A percentile compares a stretch with the other conserved stretches of the same genome.
Evolutionary conservation across 1,284 basidiomycete species (phyloP).

Genomic region (Cystobasidiaceae sp.): DNA sequence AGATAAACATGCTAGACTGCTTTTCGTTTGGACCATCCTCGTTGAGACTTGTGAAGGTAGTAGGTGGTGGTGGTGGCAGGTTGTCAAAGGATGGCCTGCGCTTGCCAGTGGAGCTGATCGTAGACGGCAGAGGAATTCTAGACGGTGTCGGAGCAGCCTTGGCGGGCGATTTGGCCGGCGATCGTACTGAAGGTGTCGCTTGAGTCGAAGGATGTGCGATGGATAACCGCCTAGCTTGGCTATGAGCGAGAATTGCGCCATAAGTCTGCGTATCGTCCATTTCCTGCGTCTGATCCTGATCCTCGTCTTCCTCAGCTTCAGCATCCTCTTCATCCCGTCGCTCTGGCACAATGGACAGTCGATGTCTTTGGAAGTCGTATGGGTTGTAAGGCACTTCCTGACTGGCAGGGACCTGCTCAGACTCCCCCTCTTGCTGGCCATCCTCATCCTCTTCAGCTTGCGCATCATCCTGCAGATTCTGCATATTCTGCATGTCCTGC

Average conservation of each 20-base stretch:
- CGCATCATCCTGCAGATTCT: not conserved
- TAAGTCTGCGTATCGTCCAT: slow-evolving; percentile 17
- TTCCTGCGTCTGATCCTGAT: slow-evolving; percentile 17
- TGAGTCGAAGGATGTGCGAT: slow-evolving; percentile 1
- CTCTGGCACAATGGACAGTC: slow-evolving; percentile 24
- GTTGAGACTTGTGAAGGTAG: slow-evolving; percentile 5
- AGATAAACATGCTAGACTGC: not conserved
- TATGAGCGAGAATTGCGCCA: not conserved
- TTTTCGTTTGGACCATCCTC: not conserved
- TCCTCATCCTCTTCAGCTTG: not conserved
- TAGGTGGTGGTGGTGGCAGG: not conserved
- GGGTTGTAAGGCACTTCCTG: not conserved
- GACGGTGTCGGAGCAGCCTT: too few relatives aligned
- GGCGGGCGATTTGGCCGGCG: not conserved
- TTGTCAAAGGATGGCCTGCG: not conserved
- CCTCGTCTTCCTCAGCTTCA: slow-evolving; percentile 21
- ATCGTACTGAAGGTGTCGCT: not conserved
- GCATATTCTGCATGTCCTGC: too few relatives aligned
- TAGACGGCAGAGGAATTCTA: not conserved
- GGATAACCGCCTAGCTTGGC: not conserved
- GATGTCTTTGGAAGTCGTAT: slow-evolving; percentile 11
- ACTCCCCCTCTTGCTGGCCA: not conserved
- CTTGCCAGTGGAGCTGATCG: not conserved
- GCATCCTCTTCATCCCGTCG: slow-evolving; percentile 16
- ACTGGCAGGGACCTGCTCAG: too few relatives aligned